Conservation (phyloP, 208 protist species). For the Crithidia thermophila region DNA sequence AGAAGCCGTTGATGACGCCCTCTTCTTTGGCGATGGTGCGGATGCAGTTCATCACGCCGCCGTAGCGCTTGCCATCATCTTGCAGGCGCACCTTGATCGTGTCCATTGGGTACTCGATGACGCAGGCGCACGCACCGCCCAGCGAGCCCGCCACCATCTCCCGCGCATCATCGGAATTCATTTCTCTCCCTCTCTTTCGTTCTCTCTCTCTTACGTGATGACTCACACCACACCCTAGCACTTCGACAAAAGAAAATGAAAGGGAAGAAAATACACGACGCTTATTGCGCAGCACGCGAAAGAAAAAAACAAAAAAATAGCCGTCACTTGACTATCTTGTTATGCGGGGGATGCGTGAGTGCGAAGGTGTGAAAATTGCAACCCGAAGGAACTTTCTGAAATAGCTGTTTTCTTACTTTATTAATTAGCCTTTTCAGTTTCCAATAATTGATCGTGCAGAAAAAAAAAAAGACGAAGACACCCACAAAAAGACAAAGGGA, state of each 20-base stretch:
- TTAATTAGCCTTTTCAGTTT: no score
- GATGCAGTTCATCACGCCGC: constrained; percentile 69
- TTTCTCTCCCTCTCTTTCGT: constrained; percentile 10
- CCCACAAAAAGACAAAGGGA: no score
- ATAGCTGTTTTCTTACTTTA: no score
- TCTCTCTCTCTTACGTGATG: neutral
- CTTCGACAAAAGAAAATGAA: neutral
- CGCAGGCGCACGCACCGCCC: constrained; percentile 70
- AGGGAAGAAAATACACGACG: neutral
- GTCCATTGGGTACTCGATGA: constrained; percentile 93
- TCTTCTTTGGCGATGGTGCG: constrained; percentile 72
- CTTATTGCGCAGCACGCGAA: no score
- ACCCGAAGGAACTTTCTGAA: no score
- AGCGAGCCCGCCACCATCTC: constrained; percentile 81
- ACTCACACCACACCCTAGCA: neutral
- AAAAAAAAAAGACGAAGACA: no score
- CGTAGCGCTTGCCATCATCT: constrained; percentile 72
- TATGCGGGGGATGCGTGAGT: no score
- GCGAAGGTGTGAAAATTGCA: no score
- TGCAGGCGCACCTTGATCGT: constrained; percentile 94
- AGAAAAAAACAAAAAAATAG: neutral
- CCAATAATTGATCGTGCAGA: no score
- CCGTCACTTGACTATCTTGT: no score
- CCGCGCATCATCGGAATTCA: constrained; percentile 60
- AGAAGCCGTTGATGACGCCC: constrained; percentile 88